These are phyloP conservation scores for Boletus speciosus DNA, from an alignment of 768 basidiomycete species.

Conservation along the genomic window DNA sequence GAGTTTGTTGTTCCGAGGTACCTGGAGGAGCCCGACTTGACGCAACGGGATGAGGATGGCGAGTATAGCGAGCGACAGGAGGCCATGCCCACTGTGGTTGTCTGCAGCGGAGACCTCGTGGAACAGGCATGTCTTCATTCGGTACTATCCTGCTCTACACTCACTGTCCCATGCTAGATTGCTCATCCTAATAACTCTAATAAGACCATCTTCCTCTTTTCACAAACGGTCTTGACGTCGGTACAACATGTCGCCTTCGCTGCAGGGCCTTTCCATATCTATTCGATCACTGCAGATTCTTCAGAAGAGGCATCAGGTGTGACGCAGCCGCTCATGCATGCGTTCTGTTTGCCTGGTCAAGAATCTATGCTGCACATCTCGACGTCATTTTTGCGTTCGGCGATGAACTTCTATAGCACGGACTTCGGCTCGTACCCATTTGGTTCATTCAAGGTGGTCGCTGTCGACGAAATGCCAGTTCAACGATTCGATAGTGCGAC, in stretches of 20 bases:
- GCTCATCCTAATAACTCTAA: slow-evolving; percentile 90
- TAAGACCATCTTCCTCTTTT: slow-evolving; percentile 93
- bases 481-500: slow-evolving; percentile 85
- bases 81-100: slow-evolving; percentile 75
- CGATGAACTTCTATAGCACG: slow-evolving; percentile 88
- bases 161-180: slow-evolving; percentile 48
- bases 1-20: slow-evolving; percentile 91
- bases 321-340: slow-evolving; percentile 76
- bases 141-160: neutral
- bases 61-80: slow-evolving; percentile 51
- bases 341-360: slow-evolving; percentile 90
- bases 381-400: slow-evolving; percentile 73
- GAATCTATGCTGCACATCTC: slow-evolving; percentile 68
- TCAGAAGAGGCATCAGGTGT: slow-evolving; percentile 60
- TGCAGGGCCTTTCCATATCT: slow-evolving; percentile 88
- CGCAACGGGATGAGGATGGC: slow-evolving; percentile 37
- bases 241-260: slow-evolving; percentile 97
- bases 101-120: slow-evolving; percentile 91
- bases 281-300: slow-evolving; percentile 62
- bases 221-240: slow-evolving; percentile 81
- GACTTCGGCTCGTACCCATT: slow-evolving; percentile 97
- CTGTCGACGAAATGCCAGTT: slow-evolving; percentile 83
- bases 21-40: slow-evolving; percentile 52
- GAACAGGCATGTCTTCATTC: slow-evolving; percentile 67
- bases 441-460: slow-evolving; percentile 89